These are phyloP conservation scores for Boletus insuetus DNA, from an alignment of 768 basidiomycete genomes.

Conservation along the genomic window DNA sequence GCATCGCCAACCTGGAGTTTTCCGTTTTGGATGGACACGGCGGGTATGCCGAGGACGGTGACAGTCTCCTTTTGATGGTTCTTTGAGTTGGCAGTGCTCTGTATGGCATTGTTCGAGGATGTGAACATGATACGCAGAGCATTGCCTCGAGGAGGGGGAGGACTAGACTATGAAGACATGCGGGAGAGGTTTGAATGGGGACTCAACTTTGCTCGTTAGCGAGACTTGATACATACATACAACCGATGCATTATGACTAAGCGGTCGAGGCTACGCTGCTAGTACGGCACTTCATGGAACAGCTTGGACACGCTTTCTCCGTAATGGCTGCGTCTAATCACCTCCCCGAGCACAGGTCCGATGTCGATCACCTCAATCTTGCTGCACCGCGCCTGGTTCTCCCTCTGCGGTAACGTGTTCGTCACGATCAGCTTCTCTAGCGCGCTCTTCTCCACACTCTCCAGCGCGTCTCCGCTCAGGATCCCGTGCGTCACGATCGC, in stretches of 20 bases:
- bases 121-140: constrained; percentile 35
- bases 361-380: constrained; percentile 96
- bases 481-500: constrained; percentile 98
- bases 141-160: constrained; percentile 27
- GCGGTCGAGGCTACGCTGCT: constrained; percentile 22
- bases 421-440: constrained; percentile 96
- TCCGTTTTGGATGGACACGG: constrained; percentile 68
- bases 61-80: constrained; percentile 52
- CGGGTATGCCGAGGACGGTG: constrained; percentile 69
- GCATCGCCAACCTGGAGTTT: constrained; percentile 72
- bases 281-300: constrained; percentile 89
- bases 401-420: constrained; percentile 91
- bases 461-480: constrained; percentile 84
- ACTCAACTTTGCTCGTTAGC: not conserved
- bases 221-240: not conserved
- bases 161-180: constrained; percentile 21
- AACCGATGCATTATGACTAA: constrained; percentile 12
- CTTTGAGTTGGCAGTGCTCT: constrained; percentile 26
- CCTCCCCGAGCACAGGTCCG: constrained; percentile 92
- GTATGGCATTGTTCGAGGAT: constrained; percentile 30
- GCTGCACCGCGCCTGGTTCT: constrained; percentile 64
- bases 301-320: constrained; percentile 92
- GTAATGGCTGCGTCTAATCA: constrained; percentile 93
- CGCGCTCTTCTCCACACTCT: constrained; percentile 64
- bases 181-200: not conserved